These are phyloP conservation scores for Albifimbria verrucaria DNA, from an alignment of 2,329 filamentous ascomycete genomes.

Conservation along the genomic window DNA sequence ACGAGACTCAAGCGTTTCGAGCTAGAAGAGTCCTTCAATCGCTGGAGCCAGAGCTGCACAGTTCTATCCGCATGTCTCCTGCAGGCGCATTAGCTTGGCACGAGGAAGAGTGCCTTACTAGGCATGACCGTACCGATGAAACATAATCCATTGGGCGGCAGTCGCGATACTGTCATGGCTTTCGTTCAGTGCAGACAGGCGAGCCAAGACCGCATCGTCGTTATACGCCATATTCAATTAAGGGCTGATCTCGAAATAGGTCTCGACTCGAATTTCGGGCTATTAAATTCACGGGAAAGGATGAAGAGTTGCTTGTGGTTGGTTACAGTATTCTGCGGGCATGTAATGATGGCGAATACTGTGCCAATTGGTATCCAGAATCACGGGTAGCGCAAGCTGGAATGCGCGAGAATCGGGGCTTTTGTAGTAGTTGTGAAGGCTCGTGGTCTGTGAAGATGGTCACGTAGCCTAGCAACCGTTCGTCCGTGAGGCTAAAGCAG, in stretches of 20 bases:
- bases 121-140: slow-evolving; percentile 69
- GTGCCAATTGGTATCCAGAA: no score
- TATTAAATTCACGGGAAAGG: no score
- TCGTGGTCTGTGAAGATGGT: no score
- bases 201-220: slow-evolving; percentile 91
- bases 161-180: slow-evolving; percentile 96
- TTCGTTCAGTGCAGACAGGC: slow-evolving; percentile 93
- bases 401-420: no score
- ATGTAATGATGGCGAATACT: no score
- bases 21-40: slow-evolving; percentile 81
- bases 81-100: slow-evolving; percentile 5
- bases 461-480: no score
- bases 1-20: slow-evolving; percentile 86
- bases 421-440: no score
- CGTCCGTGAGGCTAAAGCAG: no score
- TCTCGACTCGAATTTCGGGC: no score
- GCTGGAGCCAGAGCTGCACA: slow-evolving; percentile 86
- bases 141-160: slow-evolving; percentile 99
- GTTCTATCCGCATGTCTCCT: slow-evolving; percentile 92
- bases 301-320: no score
- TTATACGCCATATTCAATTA: slow-evolving; percentile 74
- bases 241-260: background rate
- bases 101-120: background rate
- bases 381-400: no score
- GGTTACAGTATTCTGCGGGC: no score